Evolutionary conservation across 2,329 filamentous ascomycete genomes (phyloP), one percentile per base, ranked within the genome.

Genomic region (Alternaria sp.): DNA sequence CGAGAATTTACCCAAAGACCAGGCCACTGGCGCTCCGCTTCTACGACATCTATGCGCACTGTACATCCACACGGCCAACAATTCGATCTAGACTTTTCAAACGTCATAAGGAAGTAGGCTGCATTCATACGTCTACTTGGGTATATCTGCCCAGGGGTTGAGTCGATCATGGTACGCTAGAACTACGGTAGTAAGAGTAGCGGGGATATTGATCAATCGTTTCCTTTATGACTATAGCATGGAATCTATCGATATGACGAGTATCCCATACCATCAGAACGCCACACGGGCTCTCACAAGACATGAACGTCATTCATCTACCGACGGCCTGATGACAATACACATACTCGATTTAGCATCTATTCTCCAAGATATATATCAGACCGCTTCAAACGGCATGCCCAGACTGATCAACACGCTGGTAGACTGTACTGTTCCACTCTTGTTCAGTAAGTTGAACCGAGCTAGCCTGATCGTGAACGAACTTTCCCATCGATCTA

Each of bases 351-450:
- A 5, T 13, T 4, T 2, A 37, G 13, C 21, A 0, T 33, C 31
- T 24, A 5, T 1, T 13, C 4, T 34, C 3, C 4, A 24, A 2
- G 2, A 21, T 5, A 6, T 46, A 3, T 5, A 13, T n/a, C 9
- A 11, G 10, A 14, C 13, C 17, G 11, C 29, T 34, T 46, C 17
- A 24, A 46, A 23, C 44, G 11, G 34, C 5, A 5, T 10, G 4
- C 17, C 17, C 17, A 17, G 37, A 17, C 28, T 56, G 53, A 21
- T 54, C n/a, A 10, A 66, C 60, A 45, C 49, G 62, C 33, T 60
- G 46, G 29, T 69, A 69, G 39, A 50, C 57, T n/a, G 61, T 61
- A 28, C 42, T 55, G 34, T 62, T 63, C 54, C 60, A 63, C 44
- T 57, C 33, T 8, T 53, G 45, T 31, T 61, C 54, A 39, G 34